Evolutionary conservation across 2,329 filamentous ascomycete genomes (phyloP).

Genomic region (Niveomyces coronatus): DNA sequence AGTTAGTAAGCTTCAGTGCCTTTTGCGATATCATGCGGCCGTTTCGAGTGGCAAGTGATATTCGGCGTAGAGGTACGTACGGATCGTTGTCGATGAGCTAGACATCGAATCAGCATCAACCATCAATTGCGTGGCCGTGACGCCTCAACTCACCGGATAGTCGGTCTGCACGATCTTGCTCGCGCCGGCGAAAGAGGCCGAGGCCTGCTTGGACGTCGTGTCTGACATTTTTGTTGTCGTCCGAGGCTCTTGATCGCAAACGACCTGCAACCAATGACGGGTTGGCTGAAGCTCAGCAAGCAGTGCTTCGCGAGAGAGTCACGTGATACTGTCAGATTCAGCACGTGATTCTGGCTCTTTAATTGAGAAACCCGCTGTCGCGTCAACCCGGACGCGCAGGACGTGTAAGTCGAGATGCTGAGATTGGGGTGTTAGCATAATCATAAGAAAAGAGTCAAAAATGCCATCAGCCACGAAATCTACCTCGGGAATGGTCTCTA

Average conservation of each 20-base stretch:
- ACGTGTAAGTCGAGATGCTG: constrained; percentile 11
- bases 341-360: constrained; percentile 1
- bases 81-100: constrained; percentile 99
- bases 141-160: constrained; percentile 61
- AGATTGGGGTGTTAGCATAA: not conserved
- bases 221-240: constrained; percentile 27
- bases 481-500: not conserved
- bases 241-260: constrained; percentile 16
- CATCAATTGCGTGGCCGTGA: constrained; percentile 15
- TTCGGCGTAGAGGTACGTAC: constrained; percentile 40
- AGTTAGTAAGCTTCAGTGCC: constrained; percentile 17
- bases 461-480: constrained; percentile 15
- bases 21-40: not conserved
- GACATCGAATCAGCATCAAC: constrained; percentile 18
- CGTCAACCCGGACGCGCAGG: constrained; percentile 13
- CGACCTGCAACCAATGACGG: constrained; percentile 9
- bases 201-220: constrained; percentile 26
- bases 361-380: constrained; percentile 13
- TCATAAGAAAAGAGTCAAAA: not conserved
- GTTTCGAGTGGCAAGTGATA: not conserved
- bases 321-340: constrained; percentile 19
- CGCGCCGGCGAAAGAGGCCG: constrained; percentile 25
- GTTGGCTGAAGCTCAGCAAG: constrained; percentile 15
- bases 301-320: constrained; percentile 21
- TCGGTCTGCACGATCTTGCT: constrained; percentile 73